phyloP scores from a whole-genome alignment of 371 early-diverging fungal species.

The Entomophthora muscae region DNA sequence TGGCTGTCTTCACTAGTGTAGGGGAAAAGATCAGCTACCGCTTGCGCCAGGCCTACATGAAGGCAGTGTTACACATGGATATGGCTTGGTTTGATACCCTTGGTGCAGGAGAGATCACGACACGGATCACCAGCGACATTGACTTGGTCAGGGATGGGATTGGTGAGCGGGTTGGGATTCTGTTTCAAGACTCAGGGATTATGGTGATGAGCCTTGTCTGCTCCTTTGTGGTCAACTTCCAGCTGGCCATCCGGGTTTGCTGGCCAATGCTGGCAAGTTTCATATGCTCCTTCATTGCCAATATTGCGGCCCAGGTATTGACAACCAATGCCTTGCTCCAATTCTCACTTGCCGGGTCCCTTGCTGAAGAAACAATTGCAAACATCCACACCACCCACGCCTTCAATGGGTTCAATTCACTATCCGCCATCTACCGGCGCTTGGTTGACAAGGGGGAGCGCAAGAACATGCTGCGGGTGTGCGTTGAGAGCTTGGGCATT shows the following conservation, averaged over 20 bases:
- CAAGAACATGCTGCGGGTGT: constrained; percentile 20
- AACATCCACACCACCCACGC: constrained; percentile 68
- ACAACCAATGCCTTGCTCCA: constrained; percentile 19
- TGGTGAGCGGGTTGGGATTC: constrained; percentile 60
- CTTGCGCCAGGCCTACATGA: constrained; percentile 33
- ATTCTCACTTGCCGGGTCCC: constrained; percentile 49
- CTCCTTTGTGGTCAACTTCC: constrained; percentile 73
- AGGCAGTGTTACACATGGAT: too few species aligned
- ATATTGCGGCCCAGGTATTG: constrained; percentile 18
- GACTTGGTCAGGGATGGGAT: constrained; percentile 73
- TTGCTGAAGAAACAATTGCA: constrained; percentile 62
- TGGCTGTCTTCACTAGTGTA: constrained; percentile 21
- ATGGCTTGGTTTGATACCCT: constrained; percentile 59
- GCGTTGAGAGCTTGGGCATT: constrained; percentile 32
- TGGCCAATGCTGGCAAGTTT: constrained; percentile 9
- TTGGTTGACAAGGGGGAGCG: constrained; percentile 27
- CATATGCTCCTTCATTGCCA: constrained; percentile 45
- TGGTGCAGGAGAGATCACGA: constrained; percentile 62
- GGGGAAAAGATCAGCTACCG: constrained; percentile 39
- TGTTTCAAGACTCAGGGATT: constrained; percentile 38
- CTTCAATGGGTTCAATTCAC: constrained; percentile 43
- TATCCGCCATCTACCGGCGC: constrained; percentile 29
- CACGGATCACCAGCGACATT: constrained; percentile 66
- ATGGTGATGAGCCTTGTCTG: constrained; percentile 75
- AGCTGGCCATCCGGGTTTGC: constrained; percentile 57